Base-by-base conservation (phyloP, 345 rosid species). In the Stellera chamaejasme region DNA sequence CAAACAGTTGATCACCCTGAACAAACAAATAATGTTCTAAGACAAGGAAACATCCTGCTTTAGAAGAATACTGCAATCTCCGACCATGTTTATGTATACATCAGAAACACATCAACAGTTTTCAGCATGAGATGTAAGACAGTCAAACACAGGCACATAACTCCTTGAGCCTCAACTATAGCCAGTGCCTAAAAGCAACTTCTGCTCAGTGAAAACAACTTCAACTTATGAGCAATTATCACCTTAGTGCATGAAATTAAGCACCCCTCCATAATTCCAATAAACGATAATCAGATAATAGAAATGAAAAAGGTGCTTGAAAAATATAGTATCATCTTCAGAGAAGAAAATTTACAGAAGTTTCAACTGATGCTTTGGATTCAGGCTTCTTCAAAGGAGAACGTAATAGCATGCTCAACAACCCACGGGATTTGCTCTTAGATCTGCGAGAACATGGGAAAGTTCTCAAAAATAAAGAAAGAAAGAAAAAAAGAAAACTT, bases 1-100 rank as follows among this genome's bases (percentile, higher is more conserved):
- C 69, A 50, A 36, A 28, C 59, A 52, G 51, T 54, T 75, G 80
- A 69, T 79, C 70, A 48, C 63, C 85, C 98, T 86, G 83, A 75
- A 77, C 63, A 63, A 55, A 28, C 51, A 50, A 69, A 60, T 41
- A 46, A 46, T 50, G 19, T 48, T 54, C 28, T 42, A 45, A 32
- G 51, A 59, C 63, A 53, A 47, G 23, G 23, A 32, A 5, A 32
- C 9, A 5, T 48, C 41, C 43, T 69, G 43, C 36, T 48, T 65
- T 12, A 16, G 43, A 55, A 11, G 50, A 25, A 36, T 11, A 45
- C 39, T 32, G 43, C 16, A 15, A 13, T 59, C 64, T 3, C 3
- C 10, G 42, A 56, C 42, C 39, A 56, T n/a, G 49, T 26, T 48
- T 7, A 42, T 16, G 10, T 10, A 16, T 26, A 16, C 57, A 47